Evolutionary conservation across 2,329 filamentous ascomycete species (phyloP).

Genomic region (Delphinella strobiligena): DNA sequence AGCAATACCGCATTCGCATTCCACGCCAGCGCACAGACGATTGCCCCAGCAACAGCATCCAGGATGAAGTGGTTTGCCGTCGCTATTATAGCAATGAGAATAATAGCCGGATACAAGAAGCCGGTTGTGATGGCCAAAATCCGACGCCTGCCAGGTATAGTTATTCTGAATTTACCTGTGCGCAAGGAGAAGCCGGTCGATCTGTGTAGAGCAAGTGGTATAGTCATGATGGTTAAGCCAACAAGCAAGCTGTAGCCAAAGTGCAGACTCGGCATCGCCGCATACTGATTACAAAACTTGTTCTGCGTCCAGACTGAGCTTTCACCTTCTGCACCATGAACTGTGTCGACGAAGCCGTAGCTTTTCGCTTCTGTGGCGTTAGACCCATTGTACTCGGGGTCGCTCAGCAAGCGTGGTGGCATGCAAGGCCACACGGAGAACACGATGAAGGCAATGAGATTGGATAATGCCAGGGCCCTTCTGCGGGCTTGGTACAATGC

Average conservation of each 20-base stretch:
- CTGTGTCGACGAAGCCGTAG: constrained; percentile 48
- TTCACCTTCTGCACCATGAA: constrained; percentile 45
- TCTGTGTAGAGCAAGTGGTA: constrained; percentile 45
- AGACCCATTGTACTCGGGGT: constrained; percentile 40
- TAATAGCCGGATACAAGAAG: constrained; percentile 51
- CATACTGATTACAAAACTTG: constrained; percentile 64
- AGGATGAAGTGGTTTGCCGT: constrained; percentile 64
- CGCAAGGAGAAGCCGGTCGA: constrained; percentile 19
- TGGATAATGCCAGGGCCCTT: constrained; percentile 46
- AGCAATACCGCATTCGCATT: constrained; percentile 40
- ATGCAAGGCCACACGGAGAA: constrained; percentile 51
- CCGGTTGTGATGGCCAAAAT: constrained; percentile 39
- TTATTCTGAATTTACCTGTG: constrained; percentile 23
- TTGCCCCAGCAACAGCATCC: constrained; percentile 56
- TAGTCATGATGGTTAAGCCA: constrained; percentile 54
- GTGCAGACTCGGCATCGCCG: constrained; percentile 64
- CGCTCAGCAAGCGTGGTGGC: constrained; percentile 46
- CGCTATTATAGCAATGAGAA: constrained; percentile 55
- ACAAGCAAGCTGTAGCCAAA: constrained; percentile 66
- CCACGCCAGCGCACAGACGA: constrained; percentile 56
- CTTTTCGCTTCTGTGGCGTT: constrained; percentile 47
- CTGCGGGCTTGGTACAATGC: constrained; percentile 43
- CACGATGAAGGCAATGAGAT: constrained; percentile 46
- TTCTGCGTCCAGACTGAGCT: constrained; percentile 63
- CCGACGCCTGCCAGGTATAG: constrained; percentile 39